Percentiles rank a stretch among this genome's conserved stretches.
Evolutionary conservation across 148 eudicot genomes (phyloP).

Genomic region (Polygonum aviculare): DNA sequence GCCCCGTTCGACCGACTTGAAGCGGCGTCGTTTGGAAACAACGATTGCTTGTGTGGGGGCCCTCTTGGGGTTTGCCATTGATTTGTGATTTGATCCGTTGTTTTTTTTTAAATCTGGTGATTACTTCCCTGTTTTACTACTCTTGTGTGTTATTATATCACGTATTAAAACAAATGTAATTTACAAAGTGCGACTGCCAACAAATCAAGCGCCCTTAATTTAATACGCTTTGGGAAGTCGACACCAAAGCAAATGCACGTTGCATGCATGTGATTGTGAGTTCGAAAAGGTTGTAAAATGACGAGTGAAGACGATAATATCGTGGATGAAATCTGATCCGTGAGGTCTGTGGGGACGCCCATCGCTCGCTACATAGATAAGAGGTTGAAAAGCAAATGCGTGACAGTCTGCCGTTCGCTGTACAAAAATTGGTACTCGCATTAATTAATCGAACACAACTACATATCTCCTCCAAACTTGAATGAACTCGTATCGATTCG

Average conservation of each 20-base stretch:
- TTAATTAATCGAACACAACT: too few relatives aligned
- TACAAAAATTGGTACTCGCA: too few relatives aligned
- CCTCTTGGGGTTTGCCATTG: constrained; percentile 1
- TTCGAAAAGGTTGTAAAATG: neutral
- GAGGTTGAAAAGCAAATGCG: too few relatives aligned
- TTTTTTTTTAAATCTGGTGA: neutral
- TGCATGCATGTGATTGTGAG: neutral
- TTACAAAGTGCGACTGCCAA: neutral
- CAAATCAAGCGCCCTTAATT: neutral
- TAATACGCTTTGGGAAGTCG: too few relatives aligned
- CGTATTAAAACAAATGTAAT: neutral
- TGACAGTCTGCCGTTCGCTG: too few relatives aligned
- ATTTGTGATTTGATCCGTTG: neutral
- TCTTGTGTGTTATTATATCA: neutral
- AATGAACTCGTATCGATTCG: too few relatives aligned
- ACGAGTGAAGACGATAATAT: neutral
- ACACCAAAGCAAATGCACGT: constrained; percentile 1
- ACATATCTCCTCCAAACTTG: too few relatives aligned
- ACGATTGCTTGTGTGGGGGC: constrained; percentile 68
- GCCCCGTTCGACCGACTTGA: constrained; percentile 76
- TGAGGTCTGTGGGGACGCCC: neutral
- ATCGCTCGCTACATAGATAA: too few relatives aligned
- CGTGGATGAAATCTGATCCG: neutral
- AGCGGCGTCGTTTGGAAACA: constrained; percentile 60
- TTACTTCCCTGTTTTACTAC: neutral